A percentile compares a stretch with the other conserved stretches of the same genome.
phyloP scores from a whole-genome alignment of 768 basidiomycete genomes.

The Pholiota molesta region DNA sequence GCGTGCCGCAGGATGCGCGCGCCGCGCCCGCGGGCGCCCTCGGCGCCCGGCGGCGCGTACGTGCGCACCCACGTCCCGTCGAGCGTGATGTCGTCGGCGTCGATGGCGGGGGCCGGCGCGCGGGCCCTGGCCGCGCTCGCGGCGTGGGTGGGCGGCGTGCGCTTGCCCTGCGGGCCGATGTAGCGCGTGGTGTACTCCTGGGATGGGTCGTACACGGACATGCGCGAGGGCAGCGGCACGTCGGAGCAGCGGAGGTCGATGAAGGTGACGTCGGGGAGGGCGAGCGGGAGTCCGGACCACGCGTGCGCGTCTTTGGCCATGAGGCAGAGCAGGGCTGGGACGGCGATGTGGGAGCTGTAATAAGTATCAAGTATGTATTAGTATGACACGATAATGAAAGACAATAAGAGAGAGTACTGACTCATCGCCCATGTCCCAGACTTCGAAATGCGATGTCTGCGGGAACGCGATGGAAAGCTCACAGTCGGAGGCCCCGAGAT shows the following conservation, averaged over 20 bases:
- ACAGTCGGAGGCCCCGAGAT: constrained; percentile 31
- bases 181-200: constrained; percentile 19
- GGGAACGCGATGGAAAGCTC: constrained; percentile 32
- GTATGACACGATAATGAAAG: not conserved
- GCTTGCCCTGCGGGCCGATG: constrained; percentile 5
- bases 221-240: constrained; percentile 21
- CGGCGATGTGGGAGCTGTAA: constrained; percentile 24
- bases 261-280: constrained; percentile 35
- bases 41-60: constrained; percentile 24
- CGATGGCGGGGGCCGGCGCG: not conserved
- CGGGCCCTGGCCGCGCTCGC: not conserved
- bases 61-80: constrained; percentile 35
- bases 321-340: constrained; percentile 34
- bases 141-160: not conserved
- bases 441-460: constrained; percentile 33
- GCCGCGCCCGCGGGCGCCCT: not conserved
- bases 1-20: constrained; percentile 2
- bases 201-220: constrained; percentile 15
- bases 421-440: constrained; percentile 39
- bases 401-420: constrained; percentile 22
- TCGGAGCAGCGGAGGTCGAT: constrained; percentile 36
- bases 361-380: constrained; percentile 4
- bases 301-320: constrained; percentile 30
- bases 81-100: constrained; percentile 27
- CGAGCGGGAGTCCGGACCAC: constrained; percentile 32